phyloP scores from a whole-genome alignment of 176 grass and related monocot species.

The Echinochloa phyllopogon region DNA sequence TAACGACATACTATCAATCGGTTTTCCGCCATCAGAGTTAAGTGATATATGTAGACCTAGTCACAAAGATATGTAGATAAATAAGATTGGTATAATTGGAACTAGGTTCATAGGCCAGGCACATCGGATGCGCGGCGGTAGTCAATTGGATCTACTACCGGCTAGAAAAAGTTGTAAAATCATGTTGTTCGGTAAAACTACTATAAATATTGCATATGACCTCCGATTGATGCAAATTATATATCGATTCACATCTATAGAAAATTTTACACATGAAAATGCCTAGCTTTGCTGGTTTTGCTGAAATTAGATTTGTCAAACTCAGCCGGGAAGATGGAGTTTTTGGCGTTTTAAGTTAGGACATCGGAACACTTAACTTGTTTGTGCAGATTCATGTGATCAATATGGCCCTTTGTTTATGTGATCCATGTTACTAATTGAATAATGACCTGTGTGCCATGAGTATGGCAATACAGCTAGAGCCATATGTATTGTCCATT shows the following conservation, averaged over 20 bases:
- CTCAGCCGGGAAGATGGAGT: too few species aligned
- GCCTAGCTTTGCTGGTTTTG: not conserved
- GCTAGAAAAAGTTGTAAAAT: too few species aligned
- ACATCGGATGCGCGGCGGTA: not conserved
- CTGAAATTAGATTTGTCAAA: not conserved
- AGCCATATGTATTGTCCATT: not conserved
- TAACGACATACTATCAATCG: not conserved
- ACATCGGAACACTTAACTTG: not conserved
- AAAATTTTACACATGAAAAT: not conserved
- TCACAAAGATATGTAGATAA: not conserved
- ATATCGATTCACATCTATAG: not conserved
- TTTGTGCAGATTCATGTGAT: not conserved
- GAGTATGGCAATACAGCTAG: not conserved
- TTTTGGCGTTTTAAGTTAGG: not conserved
- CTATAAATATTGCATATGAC: not conserved
- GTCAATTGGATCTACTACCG: not conserved
- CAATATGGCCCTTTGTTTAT: not conserved
- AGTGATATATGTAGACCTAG: not conserved
- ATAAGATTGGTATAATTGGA: not conserved
- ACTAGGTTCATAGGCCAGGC: not conserved
- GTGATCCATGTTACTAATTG: too few species aligned
- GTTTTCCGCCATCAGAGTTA: not conserved
- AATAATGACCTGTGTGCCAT: not conserved
- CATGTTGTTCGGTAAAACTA: not conserved
- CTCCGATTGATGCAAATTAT: not conserved